A percentile compares a stretch with the other conserved stretches of the same genome.
phyloP scores from a whole-genome alignment of 78 protist species.

The Polysphondylium violaceum region DNA sequence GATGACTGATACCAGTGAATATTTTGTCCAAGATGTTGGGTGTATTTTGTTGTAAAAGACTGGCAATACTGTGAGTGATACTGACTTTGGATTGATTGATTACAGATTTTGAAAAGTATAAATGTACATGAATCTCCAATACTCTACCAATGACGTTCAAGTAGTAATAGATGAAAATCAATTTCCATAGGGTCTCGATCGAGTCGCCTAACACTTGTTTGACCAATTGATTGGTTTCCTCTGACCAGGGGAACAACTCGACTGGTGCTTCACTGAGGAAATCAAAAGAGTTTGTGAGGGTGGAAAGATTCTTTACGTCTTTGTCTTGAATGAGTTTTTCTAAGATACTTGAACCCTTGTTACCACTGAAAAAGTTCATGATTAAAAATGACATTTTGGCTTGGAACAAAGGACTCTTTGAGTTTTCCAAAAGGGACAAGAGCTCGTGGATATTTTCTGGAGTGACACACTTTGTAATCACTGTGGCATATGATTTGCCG shows the following conservation, averaged over 20 bases:
- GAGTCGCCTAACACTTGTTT: conserved; percentile 29
- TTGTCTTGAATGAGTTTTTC: conserved; percentile 25
- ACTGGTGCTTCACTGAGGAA: conserved; percentile 27
- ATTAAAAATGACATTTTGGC: conserved; percentile 41
- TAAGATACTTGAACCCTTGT: conserved; percentile 43
- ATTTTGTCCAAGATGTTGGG: conserved; percentile 60
- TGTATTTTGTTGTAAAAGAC: conserved; percentile 45
- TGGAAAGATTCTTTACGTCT: conserved; percentile 46
- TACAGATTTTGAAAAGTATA: conserved; percentile 35
- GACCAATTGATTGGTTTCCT: conserved; percentile 35
- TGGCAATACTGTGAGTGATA: conserved; percentile 54
- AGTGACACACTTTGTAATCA: conserved; percentile 37
- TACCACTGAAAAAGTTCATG: conserved; percentile 34
- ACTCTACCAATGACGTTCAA: conserved; percentile 41
- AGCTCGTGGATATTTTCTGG: conserved; percentile 33
- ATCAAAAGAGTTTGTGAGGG: conserved; percentile 32
- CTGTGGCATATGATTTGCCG: conserved; percentile 50
- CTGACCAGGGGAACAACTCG: conserved; percentile 58
- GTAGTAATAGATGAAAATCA: conserved; percentile 46
- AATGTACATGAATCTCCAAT: conserved; percentile 74
- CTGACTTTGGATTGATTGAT: conserved; percentile 52
- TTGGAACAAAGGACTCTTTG: conserved; percentile 43
- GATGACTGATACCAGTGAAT: conserved; percentile 67
- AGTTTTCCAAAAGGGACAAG: conserved; percentile 1
- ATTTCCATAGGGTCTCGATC: conserved; percentile 11